A percentile compares a stretch with the other conserved stretches of the same genome.
Conservation (phyloP, 257 asterid genomes). For the Primulina huaijiensis region DNA sequence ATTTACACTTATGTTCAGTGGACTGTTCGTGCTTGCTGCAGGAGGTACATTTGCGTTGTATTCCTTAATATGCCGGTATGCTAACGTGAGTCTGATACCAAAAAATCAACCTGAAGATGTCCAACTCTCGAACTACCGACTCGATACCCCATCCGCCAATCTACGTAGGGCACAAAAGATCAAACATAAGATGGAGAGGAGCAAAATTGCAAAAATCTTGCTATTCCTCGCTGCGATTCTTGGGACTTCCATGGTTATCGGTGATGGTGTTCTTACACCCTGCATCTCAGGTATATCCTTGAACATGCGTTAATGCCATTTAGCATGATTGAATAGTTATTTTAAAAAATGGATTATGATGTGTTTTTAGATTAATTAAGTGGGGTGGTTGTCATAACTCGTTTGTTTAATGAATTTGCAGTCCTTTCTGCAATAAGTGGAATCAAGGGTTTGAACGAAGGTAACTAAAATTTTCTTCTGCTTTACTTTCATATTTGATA, state of each 20-base stretch:
- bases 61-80: constrained; percentile 68
- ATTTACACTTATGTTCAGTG: no score
- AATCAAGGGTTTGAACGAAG: constrained; percentile 36
- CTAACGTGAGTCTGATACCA: constrained; percentile 63
- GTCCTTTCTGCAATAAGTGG: constrained; percentile 79
- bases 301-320: no score
- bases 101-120: constrained; percentile 65
- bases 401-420: constrained; percentile 24
- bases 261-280: constrained; percentile 81
- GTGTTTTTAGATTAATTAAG: neutral
- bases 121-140: constrained; percentile 51
- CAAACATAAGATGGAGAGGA: constrained; percentile 50
- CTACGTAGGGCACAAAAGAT: constrained; percentile 43
- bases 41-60: constrained; percentile 85
- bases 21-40: constrained; percentile 2
- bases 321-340: no score
- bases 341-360: no score
- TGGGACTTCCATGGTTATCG: constrained; percentile 86
- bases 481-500: neutral
- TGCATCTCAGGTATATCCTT: constrained; percentile 42
- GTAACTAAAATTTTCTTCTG: constrained; percentile 2
- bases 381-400: no score
- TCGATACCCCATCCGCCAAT: constrained; percentile 48
- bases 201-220: constrained; percentile 41
- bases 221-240: constrained; percentile 60